Evolutionary conservation across 1,284 basidiomycete species (phyloP).

Genomic region (Macrocystidia cucumis): DNA sequence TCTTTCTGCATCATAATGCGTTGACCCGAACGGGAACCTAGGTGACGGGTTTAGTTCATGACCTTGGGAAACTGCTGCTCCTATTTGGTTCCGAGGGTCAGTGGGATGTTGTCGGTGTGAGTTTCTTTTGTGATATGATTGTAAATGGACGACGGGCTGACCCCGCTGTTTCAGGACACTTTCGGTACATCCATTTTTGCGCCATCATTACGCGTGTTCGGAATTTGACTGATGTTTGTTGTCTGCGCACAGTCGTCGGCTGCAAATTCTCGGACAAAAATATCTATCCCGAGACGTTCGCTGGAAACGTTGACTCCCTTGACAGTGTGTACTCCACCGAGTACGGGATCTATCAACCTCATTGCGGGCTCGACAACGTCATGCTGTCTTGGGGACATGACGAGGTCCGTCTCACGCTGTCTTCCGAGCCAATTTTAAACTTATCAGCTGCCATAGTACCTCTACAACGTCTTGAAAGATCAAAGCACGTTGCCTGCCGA

Average conservation of each 20-base stretch:
- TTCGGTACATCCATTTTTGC: slow-evolving; percentile 32
- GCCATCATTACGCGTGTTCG: background rate
- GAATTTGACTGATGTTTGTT: slow-evolving; percentile 6
- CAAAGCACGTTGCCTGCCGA: slow-evolving; percentile 78
- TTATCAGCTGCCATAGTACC: slow-evolving; percentile 39
- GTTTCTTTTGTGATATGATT: slow-evolving; percentile 17
- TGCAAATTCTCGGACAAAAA: slow-evolving; percentile 81
- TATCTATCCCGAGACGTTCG: slow-evolving; percentile 84
- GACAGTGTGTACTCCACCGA: slow-evolving; percentile 75
- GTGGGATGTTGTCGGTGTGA: slow-evolving; percentile 87
- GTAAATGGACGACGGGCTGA: slow-evolving; percentile 8
- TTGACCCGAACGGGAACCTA: slow-evolving; percentile 10
- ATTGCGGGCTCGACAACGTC: slow-evolving; percentile 86
- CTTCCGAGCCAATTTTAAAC: slow-evolving; percentile 10
- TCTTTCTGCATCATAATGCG: background rate
- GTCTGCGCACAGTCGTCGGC: slow-evolving; percentile 52
- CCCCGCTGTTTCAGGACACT: slow-evolving; percentile 51
- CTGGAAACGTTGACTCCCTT: slow-evolving; percentile 66
- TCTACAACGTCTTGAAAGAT: slow-evolving; percentile 72
- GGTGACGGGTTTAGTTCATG: slow-evolving; percentile 82
- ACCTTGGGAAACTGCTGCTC: slow-evolving; percentile 80
- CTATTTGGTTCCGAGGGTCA: slow-evolving; percentile 83
- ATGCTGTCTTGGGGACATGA: slow-evolving; percentile 92
- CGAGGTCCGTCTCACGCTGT: slow-evolving; percentile 41
- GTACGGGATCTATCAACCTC: slow-evolving; percentile 76